Percentiles rank a stretch among this genome's conserved stretches.
These are phyloP conservation scores for Ogataea nonfermentans DNA, from an alignment of 805 yeast species.

Conservation along the genomic window DNA sequence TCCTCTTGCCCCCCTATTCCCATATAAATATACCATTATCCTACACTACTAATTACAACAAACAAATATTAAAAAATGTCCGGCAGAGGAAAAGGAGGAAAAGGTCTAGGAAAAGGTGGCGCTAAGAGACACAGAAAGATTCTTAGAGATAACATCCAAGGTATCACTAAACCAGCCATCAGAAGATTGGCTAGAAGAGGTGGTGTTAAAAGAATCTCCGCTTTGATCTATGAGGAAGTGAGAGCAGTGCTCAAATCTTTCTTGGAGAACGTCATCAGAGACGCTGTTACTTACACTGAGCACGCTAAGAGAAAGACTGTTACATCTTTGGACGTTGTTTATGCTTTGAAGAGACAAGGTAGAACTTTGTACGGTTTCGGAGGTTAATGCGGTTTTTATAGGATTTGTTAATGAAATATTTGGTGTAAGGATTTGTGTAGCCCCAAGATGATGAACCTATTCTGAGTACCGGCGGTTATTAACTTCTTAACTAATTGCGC, in stretches of 20 bases:
- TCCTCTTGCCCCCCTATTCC: constrained; percentile 1
- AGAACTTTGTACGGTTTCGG: constrained; percentile 99
- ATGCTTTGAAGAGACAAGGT: constrained; percentile 99
- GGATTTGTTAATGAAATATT: constrained; percentile 11
- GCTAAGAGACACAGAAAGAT: constrained; percentile 99
- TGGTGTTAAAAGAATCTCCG: constrained; percentile 99
- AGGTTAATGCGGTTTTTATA: constrained; percentile 57
- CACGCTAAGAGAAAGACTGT: constrained; percentile 99
- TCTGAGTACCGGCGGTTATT: no score
- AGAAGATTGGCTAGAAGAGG: constrained; percentile 99
- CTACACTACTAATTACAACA: constrained; percentile 2
- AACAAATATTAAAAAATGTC: constrained; percentile 60
- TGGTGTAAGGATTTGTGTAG: constrained; percentile 10
- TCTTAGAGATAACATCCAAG: constrained; percentile 98
- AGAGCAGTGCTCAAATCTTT: constrained; percentile 95
- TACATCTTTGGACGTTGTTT: constrained; percentile 96
- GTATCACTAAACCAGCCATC: constrained; percentile 99
- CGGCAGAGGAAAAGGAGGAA: constrained; percentile 99
- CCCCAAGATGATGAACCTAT: no score
- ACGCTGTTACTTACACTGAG: constrained; percentile 98
- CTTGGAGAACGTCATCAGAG: constrained; percentile 97
- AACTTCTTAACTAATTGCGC: no score
- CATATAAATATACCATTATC: constrained; percentile 7
- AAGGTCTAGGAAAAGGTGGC: constrained; percentile 99
- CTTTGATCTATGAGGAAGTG: constrained; percentile 97